Base-by-base conservation (phyloP, 129 eudicot genomes). In the Saussurea involucrata region DNA sequence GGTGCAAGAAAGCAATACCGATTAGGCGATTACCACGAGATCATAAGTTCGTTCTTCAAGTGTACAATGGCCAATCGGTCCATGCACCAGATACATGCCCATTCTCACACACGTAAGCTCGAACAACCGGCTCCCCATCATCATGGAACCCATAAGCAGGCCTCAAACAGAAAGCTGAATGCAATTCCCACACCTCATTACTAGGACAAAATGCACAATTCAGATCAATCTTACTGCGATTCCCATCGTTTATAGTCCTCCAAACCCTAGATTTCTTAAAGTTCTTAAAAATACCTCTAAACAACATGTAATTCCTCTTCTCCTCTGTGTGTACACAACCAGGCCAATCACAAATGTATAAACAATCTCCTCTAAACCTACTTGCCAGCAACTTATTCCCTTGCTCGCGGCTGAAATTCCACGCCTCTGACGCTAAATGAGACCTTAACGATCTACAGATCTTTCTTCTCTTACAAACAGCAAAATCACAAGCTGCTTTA, bases 41-140 rank as follows among this genome's bases (percentile, higher is more conserved):
- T 28, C n/a, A 27, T 22, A 13, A 67, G 49, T n/a, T n/a, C n/a
- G 46, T 33, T 63, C 53, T 76, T 87, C 81, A 92, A 70, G 92
- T 89, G 81, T 87, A 95, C 81, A 95, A 78, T 24, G 98, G 96
- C 90, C 89, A 86, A 77, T 95, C 96, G 3, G 98, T 91, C 98
- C 98, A 95, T 0, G 98, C 98, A 20, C 98, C 98, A 12, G 98
- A 89, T 28, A 95, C 98, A 83, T 92, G 98, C 31, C 98, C 98
- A 61, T 91, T 95, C 84, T 91, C 98, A 79, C 97, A 95, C 0
- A 95, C 97, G 78, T 89, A 95, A 64, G 98, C 98, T 63, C 98
- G 78, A 72, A 95, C 98, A 74, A 88, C 96, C 1, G 94, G 98
- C 75, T 95, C 98, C 8, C 97, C 98, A 72, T 91, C 97, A 64